Evolutionary conservation across 257 asterid genomes (phyloP), one percentile per base, ranked within the genome.

Genomic region (Craterostigma plantagineum): DNA sequence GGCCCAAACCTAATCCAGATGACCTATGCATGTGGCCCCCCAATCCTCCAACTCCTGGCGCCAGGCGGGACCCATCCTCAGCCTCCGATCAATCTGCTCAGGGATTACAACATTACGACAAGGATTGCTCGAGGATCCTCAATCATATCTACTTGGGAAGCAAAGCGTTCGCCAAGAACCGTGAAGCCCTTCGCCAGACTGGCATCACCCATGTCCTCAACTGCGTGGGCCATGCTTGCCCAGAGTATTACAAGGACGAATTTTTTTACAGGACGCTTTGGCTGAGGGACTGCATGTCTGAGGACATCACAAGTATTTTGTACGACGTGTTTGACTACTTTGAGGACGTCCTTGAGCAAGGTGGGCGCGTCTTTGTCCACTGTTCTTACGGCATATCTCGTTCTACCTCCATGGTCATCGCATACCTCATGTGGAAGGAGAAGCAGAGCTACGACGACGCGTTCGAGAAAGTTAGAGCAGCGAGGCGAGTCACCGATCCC

Each of bases 361-460:
- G 71, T 43, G 93, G 95, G 6, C 79, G 92, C 41, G 98, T 87
- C 34, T 63, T 87, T 23, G 98, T 87, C 17, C 98, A 87, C 44
- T 87, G 95, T 53, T 80, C 79, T 53, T 90, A 82, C 46, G 98
- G 98, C 9, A 92, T 87, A 35, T 87, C 98, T 44, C 63, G 98
- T 18, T 87, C 98, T 33, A 76, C 91, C 34, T 87, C 98, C 1
- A 56, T 87, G 71, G 98, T 87, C 39, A 87, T 87, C 45, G 98
- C 98, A 0, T 82, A 87, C 61, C 81, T 87, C 18, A 87, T 87
- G 95, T 87, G 98, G 98, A 87, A 70, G 59, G 63, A 79, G 44
- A 77, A 77, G 38, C 69, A 62, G 54, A 76, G 78, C 57, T 82
- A 82, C 33, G 95, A 87, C 48, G 93, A 79, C 55, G 93, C 98